Conservation (phyloP, 306 rosid species). For the Trifolium fragiferum region DNA sequence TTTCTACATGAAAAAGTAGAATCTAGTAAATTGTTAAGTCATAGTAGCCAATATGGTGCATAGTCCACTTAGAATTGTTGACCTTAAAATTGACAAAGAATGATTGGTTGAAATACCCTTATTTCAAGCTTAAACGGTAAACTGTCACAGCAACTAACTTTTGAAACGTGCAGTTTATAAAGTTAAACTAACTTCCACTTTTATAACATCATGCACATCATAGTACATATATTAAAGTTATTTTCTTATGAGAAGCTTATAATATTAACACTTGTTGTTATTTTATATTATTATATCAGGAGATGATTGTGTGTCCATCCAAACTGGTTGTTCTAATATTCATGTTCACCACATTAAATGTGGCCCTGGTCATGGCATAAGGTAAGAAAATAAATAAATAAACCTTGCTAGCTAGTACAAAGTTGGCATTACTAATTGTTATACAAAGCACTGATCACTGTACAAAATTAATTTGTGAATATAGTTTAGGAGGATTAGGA, state of each 20-base stretch:
- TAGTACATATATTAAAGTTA: slow-evolving; percentile 21
- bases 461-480: slow-evolving; percentile 11
- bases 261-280: slow-evolving; percentile 1
- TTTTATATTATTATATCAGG: slow-evolving; percentile 57
- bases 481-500: slow-evolving; percentile 87
- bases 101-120: slow-evolving; percentile 43
- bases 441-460: slow-evolving; percentile 6
- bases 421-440: slow-evolving; percentile 4
- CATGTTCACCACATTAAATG: slow-evolving; percentile 85
- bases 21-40: slow-evolving; percentile 41
- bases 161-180: slow-evolving; percentile 50
- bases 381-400: slow-evolving; percentile 56
- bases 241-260: slow-evolving; percentile 24
- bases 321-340: slow-evolving; percentile 88
- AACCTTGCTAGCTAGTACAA: not conserved
- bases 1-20: slow-evolving; percentile 40
- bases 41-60: slow-evolving; percentile 44
- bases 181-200: slow-evolving; percentile 45
- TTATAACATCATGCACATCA: slow-evolving; percentile 29
- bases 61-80: slow-evolving; percentile 47
- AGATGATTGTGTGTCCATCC: slow-evolving; percentile 98
- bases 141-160: slow-evolving; percentile 65
- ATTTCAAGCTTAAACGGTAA: slow-evolving; percentile 48
- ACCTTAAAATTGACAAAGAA: slow-evolving; percentile 39
- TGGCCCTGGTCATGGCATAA: slow-evolving; percentile 99